Evolutionary conservation across 768 basidiomycete species (phyloP).

Genomic region (Lactarius evosmus): DNA sequence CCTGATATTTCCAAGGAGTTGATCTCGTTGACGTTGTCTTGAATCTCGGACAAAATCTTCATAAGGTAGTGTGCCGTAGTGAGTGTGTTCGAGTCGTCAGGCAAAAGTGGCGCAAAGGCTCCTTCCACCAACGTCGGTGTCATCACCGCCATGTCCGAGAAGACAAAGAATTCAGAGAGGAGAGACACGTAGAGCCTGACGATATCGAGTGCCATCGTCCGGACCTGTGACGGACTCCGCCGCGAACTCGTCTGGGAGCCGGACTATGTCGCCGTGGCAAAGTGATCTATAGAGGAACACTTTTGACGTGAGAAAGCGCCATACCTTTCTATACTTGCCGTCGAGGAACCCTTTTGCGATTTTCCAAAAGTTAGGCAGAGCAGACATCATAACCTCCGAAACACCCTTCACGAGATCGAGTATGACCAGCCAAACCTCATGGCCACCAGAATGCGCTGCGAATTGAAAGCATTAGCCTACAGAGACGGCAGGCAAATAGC

Average conservation of each 20-base stretch:
- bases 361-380: conserved; percentile 91
- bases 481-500: neutral
- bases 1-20: conserved; percentile 73
- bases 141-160: conserved; percentile 76
- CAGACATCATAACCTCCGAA: conserved; percentile 81
- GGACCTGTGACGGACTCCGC: conserved; percentile 79
- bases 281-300: neutral
- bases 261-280: conserved; percentile 26
- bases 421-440: conserved; percentile 79
- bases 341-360: conserved; percentile 89
- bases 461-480: conserved; percentile 3
- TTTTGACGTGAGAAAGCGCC: conserved; percentile 6
- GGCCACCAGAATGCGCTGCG: conserved; percentile 65
- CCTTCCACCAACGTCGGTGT: conserved; percentile 43
- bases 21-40: conserved; percentile 82
- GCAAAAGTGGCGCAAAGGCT: conserved; percentile 53
- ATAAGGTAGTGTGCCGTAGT: conserved; percentile 77
- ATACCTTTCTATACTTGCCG: conserved; percentile 86
- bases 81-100: conserved; percentile 74
- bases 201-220: conserved; percentile 84
- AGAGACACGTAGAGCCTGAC: conserved; percentile 81
- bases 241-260: conserved; percentile 45
- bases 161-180: conserved; percentile 79
- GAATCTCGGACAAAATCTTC: conserved; percentile 78
- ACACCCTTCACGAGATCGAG: conserved; percentile 77